Evolutionary conservation across 345 rosid species (phyloP).

Genomic region (Arabidopsis suecica): DNA sequence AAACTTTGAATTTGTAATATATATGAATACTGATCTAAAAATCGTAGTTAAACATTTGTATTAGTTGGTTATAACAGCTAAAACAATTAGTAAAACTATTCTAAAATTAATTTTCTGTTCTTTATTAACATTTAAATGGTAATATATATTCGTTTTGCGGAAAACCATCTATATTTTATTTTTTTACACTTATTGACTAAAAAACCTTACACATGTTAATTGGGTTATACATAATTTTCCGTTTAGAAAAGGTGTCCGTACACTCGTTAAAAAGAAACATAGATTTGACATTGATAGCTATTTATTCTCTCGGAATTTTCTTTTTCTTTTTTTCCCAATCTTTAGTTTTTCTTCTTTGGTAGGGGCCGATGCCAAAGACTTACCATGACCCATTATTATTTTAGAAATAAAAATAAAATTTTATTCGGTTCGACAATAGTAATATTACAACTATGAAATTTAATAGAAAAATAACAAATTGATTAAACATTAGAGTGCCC

Average conservation of each 20-base stretch:
- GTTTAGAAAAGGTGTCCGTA: constrained; percentile 34
- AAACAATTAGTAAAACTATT: not conserved
- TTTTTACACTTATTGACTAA: too few species aligned
- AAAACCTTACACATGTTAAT: constrained; percentile 12
- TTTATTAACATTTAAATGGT: too few species aligned
- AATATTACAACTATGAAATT: constrained; percentile 27
- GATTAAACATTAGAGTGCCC: constrained; percentile 14
- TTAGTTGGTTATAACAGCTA: not conserved
- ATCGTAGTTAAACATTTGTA: not conserved
- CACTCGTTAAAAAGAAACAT: constrained; percentile 23
- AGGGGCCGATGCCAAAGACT: constrained; percentile 37
- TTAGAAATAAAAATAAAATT: not conserved
- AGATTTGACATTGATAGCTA: constrained; percentile 41
- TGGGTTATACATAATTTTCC: constrained; percentile 4
- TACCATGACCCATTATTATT: constrained; percentile 25
- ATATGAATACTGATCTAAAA: not conserved
- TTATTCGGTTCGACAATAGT: constrained; percentile 32
- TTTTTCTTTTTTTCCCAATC: constrained; percentile 6
- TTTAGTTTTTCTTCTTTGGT: constrained; percentile 25
- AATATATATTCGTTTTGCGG: too few species aligned
- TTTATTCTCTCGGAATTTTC: constrained; percentile 41
- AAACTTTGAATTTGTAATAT: not conserved
- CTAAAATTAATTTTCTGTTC: too few species aligned
- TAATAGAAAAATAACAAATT: constrained; percentile 13
- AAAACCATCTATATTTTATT: too few species aligned